phyloP scores from a whole-genome alignment of 495 filamentous ascomycete species.

The Neurospora cerealis region DNA sequence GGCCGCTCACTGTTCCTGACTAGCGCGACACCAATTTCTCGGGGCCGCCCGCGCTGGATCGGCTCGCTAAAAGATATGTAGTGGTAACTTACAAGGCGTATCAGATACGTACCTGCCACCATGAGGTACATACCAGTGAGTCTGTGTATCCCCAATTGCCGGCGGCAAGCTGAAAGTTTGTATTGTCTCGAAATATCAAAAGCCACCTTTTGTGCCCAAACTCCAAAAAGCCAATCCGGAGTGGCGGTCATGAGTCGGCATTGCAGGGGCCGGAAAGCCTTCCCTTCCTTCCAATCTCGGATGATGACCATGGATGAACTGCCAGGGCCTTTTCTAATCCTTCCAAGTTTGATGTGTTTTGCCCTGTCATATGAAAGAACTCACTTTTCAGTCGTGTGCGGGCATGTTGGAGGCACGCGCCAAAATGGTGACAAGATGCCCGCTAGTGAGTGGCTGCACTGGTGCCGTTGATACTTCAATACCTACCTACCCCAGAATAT shows the following conservation, averaged over 20 bases:
- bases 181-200: background rate
- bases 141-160: background rate
- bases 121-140: background rate
- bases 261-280: background rate
- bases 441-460: background rate
- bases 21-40: background rate
- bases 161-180: background rate
- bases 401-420: background rate
- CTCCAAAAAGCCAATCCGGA: background rate
- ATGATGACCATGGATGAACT: background rate
- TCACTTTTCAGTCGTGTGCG: background rate
- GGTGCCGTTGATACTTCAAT: background rate
- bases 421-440: background rate
- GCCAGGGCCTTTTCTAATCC: background rate
- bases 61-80: background rate
- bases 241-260: slow-evolving; percentile 3
- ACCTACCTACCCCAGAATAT: background rate
- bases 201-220: background rate
- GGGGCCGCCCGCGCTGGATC: background rate
- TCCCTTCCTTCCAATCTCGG: background rate
- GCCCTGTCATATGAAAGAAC: background rate
- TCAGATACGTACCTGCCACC: background rate
- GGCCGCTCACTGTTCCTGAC: background rate
- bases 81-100: background rate
- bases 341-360: background rate